A percentile compares a stretch with the other conserved stretches of the same genome.
These are phyloP conservation scores for Cadophora luteo-olivacea DNA, from an alignment of 2,329 filamentous ascomycete genomes.

Conservation along the genomic window DNA sequence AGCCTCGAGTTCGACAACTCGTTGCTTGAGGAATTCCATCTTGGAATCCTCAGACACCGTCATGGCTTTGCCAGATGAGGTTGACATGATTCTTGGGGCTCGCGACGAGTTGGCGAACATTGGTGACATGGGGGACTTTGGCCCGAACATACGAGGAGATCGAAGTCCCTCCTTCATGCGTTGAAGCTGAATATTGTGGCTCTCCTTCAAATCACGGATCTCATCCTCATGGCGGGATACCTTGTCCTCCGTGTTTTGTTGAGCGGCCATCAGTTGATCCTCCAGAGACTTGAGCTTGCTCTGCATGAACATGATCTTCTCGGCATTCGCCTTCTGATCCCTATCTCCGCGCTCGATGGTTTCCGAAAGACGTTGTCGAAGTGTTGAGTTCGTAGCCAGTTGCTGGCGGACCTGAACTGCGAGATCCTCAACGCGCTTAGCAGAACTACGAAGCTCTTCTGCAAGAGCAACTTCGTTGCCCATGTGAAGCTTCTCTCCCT, in stretches of 20 bases:
- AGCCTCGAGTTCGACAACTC: slow-evolving; percentile 84
- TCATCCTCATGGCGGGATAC: slow-evolving; percentile 88
- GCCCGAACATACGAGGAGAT: slow-evolving; percentile 58
- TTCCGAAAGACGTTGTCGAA: slow-evolving; percentile 78
- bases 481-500: slow-evolving; percentile 61
- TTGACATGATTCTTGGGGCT: slow-evolving; percentile 59
- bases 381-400: slow-evolving; percentile 75
- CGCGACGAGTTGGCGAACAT: slow-evolving; percentile 60
- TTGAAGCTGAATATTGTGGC: slow-evolving; percentile 76
- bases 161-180: slow-evolving; percentile 67
- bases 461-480: slow-evolving; percentile 69
- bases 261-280: slow-evolving; percentile 81
- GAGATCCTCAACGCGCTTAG: slow-evolving; percentile 79
- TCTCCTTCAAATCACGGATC: slow-evolving; percentile 75
- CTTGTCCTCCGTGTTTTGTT: slow-evolving; percentile 85
- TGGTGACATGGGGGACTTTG: slow-evolving; percentile 67
- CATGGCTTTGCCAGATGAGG: slow-evolving; percentile 59
- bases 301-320: slow-evolving; percentile 85
- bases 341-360: slow-evolving; percentile 84
- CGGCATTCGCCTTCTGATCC: slow-evolving; percentile 80
- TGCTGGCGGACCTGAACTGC: slow-evolving; percentile 81
- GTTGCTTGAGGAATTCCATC: slow-evolving; percentile 76
- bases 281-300: slow-evolving; percentile 80
- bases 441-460: slow-evolving; percentile 74
- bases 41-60: slow-evolving; percentile 75